Evolutionary conservation across 495 filamentous ascomycete genomes (phyloP).

Genomic region (Penicillium herquei): DNA sequence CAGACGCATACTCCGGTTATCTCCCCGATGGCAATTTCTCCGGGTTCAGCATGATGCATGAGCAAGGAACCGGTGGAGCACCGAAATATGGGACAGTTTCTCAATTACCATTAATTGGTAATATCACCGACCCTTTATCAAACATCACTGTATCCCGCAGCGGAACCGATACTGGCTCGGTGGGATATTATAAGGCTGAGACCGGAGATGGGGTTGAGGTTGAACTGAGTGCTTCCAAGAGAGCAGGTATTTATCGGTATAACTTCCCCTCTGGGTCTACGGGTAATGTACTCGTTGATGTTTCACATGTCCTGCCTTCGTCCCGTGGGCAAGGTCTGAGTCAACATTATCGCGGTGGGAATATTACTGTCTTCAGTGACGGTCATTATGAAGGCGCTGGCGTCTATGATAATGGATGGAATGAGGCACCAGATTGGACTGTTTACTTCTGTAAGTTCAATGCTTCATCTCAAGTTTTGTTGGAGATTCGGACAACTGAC

Average conservation of each 20-base stretch:
- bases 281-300: conserved; percentile 61
- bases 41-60: conserved; percentile 73
- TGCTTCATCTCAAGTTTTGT: neutral
- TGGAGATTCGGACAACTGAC: conserved; percentile 1
- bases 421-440: conserved; percentile 57
- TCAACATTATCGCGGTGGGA: conserved; percentile 67
- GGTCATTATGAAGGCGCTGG: conserved; percentile 64
- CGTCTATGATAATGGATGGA: conserved; percentile 65
- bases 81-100: conserved; percentile 71
- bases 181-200: conserved; percentile 64
- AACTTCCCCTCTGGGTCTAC: conserved; percentile 47
- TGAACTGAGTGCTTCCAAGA: conserved; percentile 60
- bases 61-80: conserved; percentile 71
- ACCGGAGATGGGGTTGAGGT: conserved; percentile 54
- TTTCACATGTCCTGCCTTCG: conserved; percentile 68
- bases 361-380: conserved; percentile 48
- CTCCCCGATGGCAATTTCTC: conserved; percentile 57
- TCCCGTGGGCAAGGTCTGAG: conserved; percentile 57
- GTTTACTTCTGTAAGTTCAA: conserved; percentile 60
- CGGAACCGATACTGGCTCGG: conserved; percentile 49
- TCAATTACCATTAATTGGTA: conserved; percentile 60
- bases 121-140: conserved; percentile 54
- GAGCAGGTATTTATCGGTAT: conserved; percentile 64
- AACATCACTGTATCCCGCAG: conserved; percentile 53
- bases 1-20: conserved; percentile 67